Evolutionary conservation across 2,329 filamentous ascomycete genomes (phyloP).

Genomic region (Alternaria hordeiaustralica): DNA sequence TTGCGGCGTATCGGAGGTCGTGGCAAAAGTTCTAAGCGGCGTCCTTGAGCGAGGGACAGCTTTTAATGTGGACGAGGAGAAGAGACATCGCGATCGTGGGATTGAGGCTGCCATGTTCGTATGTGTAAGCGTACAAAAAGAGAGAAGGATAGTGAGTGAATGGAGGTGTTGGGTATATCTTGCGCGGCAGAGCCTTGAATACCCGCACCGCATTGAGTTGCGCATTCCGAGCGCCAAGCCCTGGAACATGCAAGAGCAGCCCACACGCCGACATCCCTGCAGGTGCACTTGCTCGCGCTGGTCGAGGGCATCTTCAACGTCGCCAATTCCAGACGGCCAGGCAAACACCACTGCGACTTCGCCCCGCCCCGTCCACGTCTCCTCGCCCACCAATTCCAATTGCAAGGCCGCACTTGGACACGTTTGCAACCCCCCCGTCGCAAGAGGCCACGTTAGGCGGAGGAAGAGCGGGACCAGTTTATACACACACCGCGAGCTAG

Average conservation of each 20-base stretch:
- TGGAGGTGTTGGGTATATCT: constrained; percentile 7
- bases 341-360: constrained; percentile 9
- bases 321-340: constrained; percentile 36
- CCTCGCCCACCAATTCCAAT: constrained; percentile 9
- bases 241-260: constrained; percentile 24
- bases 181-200: constrained; percentile 16
- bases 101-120: constrained; percentile 41
- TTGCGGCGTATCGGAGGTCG: constrained; percentile 37
- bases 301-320: constrained; percentile 43
- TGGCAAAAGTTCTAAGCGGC: constrained; percentile 42
- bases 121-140: background rate
- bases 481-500: constrained; percentile 27
- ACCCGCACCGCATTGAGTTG: constrained; percentile 17
- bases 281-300: constrained; percentile 33
- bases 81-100: constrained; percentile 41
- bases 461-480: constrained; percentile 38
- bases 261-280: constrained; percentile 43
- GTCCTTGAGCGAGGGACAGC: constrained; percentile 22
- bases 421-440: constrained; percentile 8
- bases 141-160: background rate
- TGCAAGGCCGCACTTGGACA: constrained; percentile 15
- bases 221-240: constrained; percentile 13
- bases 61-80: constrained; percentile 28
- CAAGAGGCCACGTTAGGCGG: constrained; percentile 48
- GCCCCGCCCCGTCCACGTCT: constrained; percentile 2